A percentile compares a stretch with the other conserved stretches of the same genome.
Conservation (phyloP, 2,329 filamentous ascomycete genomes). For the Trichoderma pleuroti region DNA sequence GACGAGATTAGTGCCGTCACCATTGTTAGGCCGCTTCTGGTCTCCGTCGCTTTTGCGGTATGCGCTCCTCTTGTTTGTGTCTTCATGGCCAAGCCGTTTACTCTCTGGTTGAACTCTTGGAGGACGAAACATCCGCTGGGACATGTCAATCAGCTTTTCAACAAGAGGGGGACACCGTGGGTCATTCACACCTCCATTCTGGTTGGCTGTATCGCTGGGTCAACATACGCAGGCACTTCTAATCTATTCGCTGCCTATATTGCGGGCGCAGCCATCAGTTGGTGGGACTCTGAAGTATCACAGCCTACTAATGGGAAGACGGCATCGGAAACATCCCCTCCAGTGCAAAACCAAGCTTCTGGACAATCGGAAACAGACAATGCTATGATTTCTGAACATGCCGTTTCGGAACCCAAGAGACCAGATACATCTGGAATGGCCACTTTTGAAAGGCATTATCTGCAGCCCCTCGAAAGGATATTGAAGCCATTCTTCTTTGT, state of each 20-base stretch:
- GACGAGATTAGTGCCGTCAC: slow-evolving; percentile 30
- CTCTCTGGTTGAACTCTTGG: slow-evolving; percentile 32
- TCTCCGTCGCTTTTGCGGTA: slow-evolving; percentile 50
- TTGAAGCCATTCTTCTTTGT: slow-evolving; percentile 71
- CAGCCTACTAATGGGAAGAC: slow-evolving; percentile 20
- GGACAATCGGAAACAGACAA: not conserved
- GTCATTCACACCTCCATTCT: slow-evolving; percentile 48
- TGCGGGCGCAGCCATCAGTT: slow-evolving; percentile 55
- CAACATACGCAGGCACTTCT: slow-evolving; percentile 60
- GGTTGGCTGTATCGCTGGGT: slow-evolving; percentile 45
- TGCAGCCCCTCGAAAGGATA: slow-evolving; percentile 43
- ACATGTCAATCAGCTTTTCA: slow-evolving; percentile 27
- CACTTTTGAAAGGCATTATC: slow-evolving; percentile 32
- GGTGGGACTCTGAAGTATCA: slow-evolving; percentile 50
- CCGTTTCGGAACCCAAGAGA: not conserved
- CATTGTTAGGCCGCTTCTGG: slow-evolving; percentile 44
- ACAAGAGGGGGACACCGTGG: slow-evolving; percentile 33
- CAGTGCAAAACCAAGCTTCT: not conserved
- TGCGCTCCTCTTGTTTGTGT: slow-evolving; percentile 45
- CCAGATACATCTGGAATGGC: slow-evolving; percentile 32
- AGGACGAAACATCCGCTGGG: slow-evolving; percentile 27
- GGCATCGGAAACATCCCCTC: not conserved
- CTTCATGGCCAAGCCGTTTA: slow-evolving; percentile 42
- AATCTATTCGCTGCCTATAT: slow-evolving; percentile 62
- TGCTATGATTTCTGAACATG: not conserved